These are phyloP conservation scores for Triticum turgidum DNA, from an alignment of 176 grass and related monocot species.

Conservation along the genomic window DNA sequence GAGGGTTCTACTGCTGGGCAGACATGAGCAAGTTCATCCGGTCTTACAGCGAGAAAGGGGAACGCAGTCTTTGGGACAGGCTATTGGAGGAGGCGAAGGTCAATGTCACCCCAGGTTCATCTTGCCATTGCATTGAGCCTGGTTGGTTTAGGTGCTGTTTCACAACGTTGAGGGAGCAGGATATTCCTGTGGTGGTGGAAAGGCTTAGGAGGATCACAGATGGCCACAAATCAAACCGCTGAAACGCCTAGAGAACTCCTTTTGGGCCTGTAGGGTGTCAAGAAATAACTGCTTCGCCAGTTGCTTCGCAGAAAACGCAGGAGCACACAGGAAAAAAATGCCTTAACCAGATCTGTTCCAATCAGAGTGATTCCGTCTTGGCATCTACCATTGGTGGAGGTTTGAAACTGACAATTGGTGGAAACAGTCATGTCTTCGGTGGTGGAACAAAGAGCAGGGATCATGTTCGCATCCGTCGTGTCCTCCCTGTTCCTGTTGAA, in stretches of 20 bases:
- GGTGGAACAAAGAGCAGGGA: not conserved
- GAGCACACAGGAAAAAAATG: not conserved
- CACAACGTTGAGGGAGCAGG: conserved; percentile 66
- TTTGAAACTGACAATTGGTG: not conserved
- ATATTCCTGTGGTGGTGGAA: conserved; percentile 80
- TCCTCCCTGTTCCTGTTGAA: not conserved
- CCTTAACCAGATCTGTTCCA: not conserved
- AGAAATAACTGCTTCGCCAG: not conserved
- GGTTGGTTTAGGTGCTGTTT: conserved; percentile 97
- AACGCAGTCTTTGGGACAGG: conserved; percentile 77
- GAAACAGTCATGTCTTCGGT: not conserved
- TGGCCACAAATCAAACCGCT: conserved; percentile 29
- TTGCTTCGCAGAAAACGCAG: not conserved
- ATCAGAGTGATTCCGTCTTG: not conserved
- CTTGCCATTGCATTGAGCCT: conserved; percentile 96
- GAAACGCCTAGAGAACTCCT: not conserved
- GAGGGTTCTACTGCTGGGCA: conserved; percentile 96
- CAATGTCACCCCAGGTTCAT: conserved; percentile 81
- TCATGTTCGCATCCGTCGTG: not conserved
- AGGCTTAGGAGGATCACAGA: conserved; percentile 68
- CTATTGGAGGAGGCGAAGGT: conserved; percentile 78
- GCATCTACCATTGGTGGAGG: not conserved
- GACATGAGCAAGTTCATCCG: conserved; percentile 91
- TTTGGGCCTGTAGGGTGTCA: not conserved
- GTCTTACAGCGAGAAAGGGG: conserved; percentile 90